These are phyloP conservation scores for Bruguiera gymnorhiza DNA, from an alignment of 345 rosid species.

Conservation along the genomic window DNA sequence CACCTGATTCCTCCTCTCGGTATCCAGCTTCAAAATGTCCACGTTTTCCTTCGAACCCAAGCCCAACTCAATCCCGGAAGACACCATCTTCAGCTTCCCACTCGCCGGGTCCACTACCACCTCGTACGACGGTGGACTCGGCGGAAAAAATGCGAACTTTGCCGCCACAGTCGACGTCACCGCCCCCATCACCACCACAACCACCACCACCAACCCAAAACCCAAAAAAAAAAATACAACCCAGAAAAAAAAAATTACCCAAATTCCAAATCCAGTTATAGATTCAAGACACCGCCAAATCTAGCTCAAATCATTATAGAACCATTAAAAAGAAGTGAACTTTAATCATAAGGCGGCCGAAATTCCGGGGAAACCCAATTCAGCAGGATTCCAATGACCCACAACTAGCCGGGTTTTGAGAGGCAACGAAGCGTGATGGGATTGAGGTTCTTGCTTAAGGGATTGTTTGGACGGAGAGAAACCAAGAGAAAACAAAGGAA, in stretches of 20 bases:
- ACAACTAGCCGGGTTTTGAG: too few relatives aligned
- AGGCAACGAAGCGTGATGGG: too few relatives aligned
- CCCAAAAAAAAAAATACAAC: background rate
- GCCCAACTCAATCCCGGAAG: constrained; percentile 31
- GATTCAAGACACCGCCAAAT: background rate
- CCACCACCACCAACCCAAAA: background rate
- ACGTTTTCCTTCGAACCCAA: constrained; percentile 53
- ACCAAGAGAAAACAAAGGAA: too few relatives aligned
- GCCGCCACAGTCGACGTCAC: constrained; percentile 36
- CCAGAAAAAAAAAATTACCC: background rate
- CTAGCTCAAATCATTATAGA: background rate
- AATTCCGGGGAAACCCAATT: too few relatives aligned
- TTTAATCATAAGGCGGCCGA: too few relatives aligned
- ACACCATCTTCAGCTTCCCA: constrained; percentile 53
- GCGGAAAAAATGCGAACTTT: constrained; percentile 35
- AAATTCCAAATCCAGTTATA: background rate
- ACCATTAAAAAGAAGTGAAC: too few relatives aligned
- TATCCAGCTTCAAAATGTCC: constrained; percentile 58
- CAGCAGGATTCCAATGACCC: too few relatives aligned
- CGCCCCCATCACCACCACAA: constrained; percentile 20
- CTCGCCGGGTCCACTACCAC: constrained; percentile 43
- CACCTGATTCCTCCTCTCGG: constrained; percentile 80
- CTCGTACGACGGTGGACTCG: constrained; percentile 32
- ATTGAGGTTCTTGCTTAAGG: background rate
- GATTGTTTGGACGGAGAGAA: background rate